Evolutionary conservation across 2,329 filamentous ascomycete genomes (phyloP).

Genomic region (Exutisphaerella laricina): DNA sequence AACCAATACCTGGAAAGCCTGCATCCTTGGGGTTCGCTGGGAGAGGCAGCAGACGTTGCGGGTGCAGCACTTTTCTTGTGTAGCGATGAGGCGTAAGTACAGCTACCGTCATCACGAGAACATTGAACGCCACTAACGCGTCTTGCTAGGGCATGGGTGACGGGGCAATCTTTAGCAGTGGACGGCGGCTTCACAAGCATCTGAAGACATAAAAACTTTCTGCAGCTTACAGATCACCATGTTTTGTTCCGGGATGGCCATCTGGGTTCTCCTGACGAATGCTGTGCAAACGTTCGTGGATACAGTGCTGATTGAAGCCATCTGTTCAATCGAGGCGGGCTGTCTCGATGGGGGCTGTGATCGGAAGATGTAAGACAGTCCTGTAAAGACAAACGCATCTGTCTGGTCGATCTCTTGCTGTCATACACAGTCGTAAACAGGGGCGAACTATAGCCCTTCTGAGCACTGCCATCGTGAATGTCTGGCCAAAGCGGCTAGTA

Average conservation of each 20-base stretch:
- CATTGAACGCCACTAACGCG: background rate
- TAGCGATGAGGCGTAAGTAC: constrained; percentile 8
- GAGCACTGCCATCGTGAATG: background rate
- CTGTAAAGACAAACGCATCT: background rate
- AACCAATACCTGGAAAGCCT: background rate
- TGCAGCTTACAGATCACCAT: constrained; percentile 1
- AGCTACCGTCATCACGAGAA: background rate
- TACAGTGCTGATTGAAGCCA: background rate
- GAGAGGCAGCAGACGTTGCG: constrained; percentile 5
- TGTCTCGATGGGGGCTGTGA: no score
- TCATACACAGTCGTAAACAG: background rate
- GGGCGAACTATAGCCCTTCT: background rate
- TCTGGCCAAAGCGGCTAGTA: background rate
- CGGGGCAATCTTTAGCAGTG: constrained; percentile 3
- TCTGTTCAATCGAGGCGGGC: background rate
- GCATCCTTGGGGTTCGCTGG: constrained; percentile 6
- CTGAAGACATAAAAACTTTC: background rate
- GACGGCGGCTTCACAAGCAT: constrained; percentile 6
- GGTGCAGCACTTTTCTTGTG: constrained; percentile 8
- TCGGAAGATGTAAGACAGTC: no score
- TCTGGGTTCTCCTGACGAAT: background rate
- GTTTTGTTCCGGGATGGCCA: constrained; percentile 5
- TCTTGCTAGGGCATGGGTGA: constrained; percentile 4
- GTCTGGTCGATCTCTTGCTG: background rate
- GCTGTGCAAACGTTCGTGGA: background rate